Base-by-base conservation (phyloP, 441 rosid species). In the Populus hybrid region DNA sequence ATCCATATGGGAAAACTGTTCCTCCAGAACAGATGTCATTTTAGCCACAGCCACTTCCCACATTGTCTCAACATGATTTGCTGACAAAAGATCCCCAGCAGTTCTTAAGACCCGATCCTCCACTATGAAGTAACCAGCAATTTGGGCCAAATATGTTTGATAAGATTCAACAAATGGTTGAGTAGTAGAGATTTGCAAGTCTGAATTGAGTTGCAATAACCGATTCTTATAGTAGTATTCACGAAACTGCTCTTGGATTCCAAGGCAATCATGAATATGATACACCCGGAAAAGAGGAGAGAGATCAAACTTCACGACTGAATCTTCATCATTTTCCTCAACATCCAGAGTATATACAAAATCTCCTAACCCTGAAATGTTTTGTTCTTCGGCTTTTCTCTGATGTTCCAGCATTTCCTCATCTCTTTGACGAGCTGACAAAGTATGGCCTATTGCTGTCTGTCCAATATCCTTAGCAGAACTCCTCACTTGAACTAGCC, bases 71-170 rank as follows among this genome's bases (percentile, higher is more conserved):
- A 94, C 89, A 85, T 94, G 97, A 78, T 91, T 93, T 16, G 95
- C 72, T 59, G 67, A 80, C 82, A 90, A 81, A 78, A 94, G 87
- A 68, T 82, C 94, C 28, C 94, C 92, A 16, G 92, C 90, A 68
- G 97, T 95, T 81, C 97, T 90, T 79, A 92, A 75, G 65, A 95
- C 97, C 18, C 97, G 91, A 83, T 95, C 95, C 85, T 95, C 98
- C 73, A 94, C 93, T n/a, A 95, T 92, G 67, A 95, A 95, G 80
- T 92, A 90, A 10, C 99, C 98, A 23, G 95, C 91, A 68, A 94
- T 87, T 73, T 91, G 98, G 71, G 99, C 97, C 81, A 92, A 87
- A 81, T 77, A 95, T 1, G 97, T 89, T 83, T 92, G 98, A 83
- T 94, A 89, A 38, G 95, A 90, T 83, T 95, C 99, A n/a, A 95